Percentiles rank a stretch among this genome's conserved stretches.
These are phyloP conservation scores for Tagetes erecta DNA, from an alignment of 129 eudicot species.

Conservation along the genomic window DNA sequence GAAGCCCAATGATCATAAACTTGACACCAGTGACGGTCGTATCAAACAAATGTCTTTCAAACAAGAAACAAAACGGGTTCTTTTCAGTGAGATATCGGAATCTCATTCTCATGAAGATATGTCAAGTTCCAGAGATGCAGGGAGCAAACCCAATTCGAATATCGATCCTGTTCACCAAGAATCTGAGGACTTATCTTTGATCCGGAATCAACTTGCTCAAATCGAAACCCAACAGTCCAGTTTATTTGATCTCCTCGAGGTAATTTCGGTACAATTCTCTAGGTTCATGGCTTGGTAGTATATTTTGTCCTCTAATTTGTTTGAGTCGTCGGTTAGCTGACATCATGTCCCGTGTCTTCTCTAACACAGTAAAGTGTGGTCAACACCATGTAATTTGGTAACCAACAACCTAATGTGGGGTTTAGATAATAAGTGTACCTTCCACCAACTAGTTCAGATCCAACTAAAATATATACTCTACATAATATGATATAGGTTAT, in stretches of 20 bases:
- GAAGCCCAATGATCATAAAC: conserved; percentile 45
- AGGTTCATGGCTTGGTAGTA: no score
- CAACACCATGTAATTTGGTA: conserved; percentile 19
- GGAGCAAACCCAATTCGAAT: conserved; percentile 36
- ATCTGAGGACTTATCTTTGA: conserved; percentile 60
- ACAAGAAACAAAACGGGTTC: conserved; percentile 47
- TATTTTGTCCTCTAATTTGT: not conserved
- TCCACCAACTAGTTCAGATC: conserved; percentile 26
- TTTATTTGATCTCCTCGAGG: conserved; percentile 80
- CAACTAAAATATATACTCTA: conserved; percentile 15
- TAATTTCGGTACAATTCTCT: conserved; percentile 16
- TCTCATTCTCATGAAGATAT: conserved; percentile 38
- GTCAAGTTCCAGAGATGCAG: conserved; percentile 40
- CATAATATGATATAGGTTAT: not conserved
- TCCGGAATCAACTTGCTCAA: conserved; percentile 82
- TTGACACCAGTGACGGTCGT: conserved; percentile 25
- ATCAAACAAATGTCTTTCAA: conserved; percentile 21
- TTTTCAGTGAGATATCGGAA: conserved; percentile 44
- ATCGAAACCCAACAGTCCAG: conserved; percentile 81
- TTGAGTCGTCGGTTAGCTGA: conserved; percentile 13
- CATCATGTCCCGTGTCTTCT: conserved; percentile 1
- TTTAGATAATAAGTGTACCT: conserved; percentile 18
- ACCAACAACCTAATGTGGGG: conserved; percentile 22
- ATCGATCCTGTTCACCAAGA: conserved; percentile 45
- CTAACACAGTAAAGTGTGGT: conserved; percentile 14